Percentiles rank a stretch among this genome's conserved stretches.
Evolutionary conservation across 805 yeast genomes (phyloP).

Genomic region (Yarrowia deformans): DNA sequence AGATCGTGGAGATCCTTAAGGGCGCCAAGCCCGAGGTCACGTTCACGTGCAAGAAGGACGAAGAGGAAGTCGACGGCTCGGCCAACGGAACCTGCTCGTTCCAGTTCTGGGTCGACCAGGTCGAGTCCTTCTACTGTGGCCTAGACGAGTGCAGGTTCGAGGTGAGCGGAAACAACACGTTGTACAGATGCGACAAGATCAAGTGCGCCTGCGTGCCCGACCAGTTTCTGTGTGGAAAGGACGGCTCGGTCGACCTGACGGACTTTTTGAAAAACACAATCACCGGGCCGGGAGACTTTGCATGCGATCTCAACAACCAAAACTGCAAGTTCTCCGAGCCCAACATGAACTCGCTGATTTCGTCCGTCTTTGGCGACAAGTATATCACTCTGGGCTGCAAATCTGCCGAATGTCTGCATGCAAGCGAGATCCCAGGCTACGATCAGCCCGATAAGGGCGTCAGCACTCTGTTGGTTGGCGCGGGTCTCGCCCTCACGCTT

Average conservation of each 20-base stretch:
- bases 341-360: conserved; percentile 90
- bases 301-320: conserved; percentile 70
- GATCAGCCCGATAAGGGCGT: conserved; percentile 62
- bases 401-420: conserved; percentile 92
- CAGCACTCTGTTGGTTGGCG: conserved; percentile 42
- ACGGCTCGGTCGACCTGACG: conserved; percentile 92
- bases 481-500: conserved; percentile 45
- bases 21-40: conserved; percentile 92
- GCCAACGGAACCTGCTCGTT: conserved; percentile 69
- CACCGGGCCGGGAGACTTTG: conserved; percentile 90
- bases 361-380: conserved; percentile 94
- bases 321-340: conserved; percentile 90
- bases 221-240: conserved; percentile 90
- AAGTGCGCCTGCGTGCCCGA: conserved; percentile 92
- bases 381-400: conserved; percentile 79
- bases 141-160: conserved; percentile 74
- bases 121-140: conserved; percentile 90
- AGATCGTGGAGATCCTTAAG: conserved; percentile 77
- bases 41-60: conserved; percentile 79
- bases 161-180: conserved; percentile 71
- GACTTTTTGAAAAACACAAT: conserved; percentile 91
- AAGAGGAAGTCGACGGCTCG: conserved; percentile 42
- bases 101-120: conserved; percentile 94
- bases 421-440: conserved; percentile 92
- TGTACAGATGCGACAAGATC: conserved; percentile 77